Base-by-base conservation (phyloP, 495 filamentous ascomycete species). In the Achaetomiella virescens region DNA sequence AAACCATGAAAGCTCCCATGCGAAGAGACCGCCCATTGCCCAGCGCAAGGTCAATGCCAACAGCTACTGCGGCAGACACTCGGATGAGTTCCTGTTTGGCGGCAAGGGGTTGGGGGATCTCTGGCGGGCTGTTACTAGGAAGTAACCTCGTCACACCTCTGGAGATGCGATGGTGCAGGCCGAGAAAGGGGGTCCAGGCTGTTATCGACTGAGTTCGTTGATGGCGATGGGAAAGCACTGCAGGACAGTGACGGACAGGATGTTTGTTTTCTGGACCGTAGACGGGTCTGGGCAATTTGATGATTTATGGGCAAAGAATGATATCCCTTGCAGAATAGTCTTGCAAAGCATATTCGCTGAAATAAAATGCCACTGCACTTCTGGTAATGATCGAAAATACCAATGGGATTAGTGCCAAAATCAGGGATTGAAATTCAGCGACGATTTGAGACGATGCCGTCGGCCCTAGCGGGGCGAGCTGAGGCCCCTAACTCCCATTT, bases 51-150 rank as follows among this genome's bases (percentile, higher is more conserved):
- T 65, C 56, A 71, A 71, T 42, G 69, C 65, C 42, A 44, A 71
- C 60, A 70, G 65, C 54, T 68, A 68, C 52, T 71, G 69, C 43
- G 69, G 69, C 40, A 54, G 69, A 9, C 69, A 71, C 47, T 61
- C 65, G 42, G 55, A 63, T 43, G 59, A 71, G 61, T 71, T 59
- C 44, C 44, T 71, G 12, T 69, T 69, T 29, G 61, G 62, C 3
- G 66, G 66, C 3, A 61, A 56, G 47, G 58, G 58, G 22, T 43
- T 66, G 15, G 55, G 64, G 11, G 61, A 69, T 38, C 51, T 69
- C 11, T 67, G 65, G 65, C 44, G 61, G 35, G 52, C 44, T 25
- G 47, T 68, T n/a, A 64, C 40, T n/a, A 63, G 49, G 42, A 62
- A 65, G 55, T 50, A 59, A 38, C 18, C 27, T 18, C 18, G 42